phyloP scores from a whole-genome alignment of 306 rosid genomes.

The Rosa lucieae region DNA sequence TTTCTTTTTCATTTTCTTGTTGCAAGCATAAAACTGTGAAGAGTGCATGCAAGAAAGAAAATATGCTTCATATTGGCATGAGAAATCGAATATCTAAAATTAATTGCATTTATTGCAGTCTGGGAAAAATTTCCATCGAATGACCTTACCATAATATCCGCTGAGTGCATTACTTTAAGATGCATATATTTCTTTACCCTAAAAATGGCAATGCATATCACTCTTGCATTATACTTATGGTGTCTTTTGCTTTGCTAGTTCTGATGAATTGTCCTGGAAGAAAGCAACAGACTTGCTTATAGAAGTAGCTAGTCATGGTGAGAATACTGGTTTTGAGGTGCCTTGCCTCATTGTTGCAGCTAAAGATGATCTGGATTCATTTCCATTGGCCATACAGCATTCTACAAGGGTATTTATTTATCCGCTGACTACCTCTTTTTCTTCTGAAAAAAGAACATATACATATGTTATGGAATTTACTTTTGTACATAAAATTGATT shows the following conservation, averaged over 20 bases:
- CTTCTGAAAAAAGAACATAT: neutral
- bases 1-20: neutral
- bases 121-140: too few species aligned
- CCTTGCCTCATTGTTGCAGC: slow-evolving; percentile 99
- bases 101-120: neutral
- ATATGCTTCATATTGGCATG: neutral
- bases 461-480: neutral
- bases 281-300: slow-evolving; percentile 75
- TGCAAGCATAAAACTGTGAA: neutral
- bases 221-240: slow-evolving; percentile 14
- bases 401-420: slow-evolving; percentile 71
- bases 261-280: slow-evolving; percentile 84
- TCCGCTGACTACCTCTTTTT: neutral
- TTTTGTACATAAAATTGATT: neutral
- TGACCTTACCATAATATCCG: neutral
- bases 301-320: slow-evolving; percentile 92
- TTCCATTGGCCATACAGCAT: slow-evolving; percentile 85
- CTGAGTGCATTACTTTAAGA: slow-evolving; percentile 8
- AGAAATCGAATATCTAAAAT: neutral
- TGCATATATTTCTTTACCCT: neutral
- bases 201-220: neutral
- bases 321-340: slow-evolving; percentile 92
- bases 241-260: slow-evolving; percentile 50
- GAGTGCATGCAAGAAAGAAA: neutral
- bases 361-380: slow-evolving; percentile 88